Conservation (phyloP, 2,329 filamentous ascomycete species). For the Epichloe coenophiala region DNA sequence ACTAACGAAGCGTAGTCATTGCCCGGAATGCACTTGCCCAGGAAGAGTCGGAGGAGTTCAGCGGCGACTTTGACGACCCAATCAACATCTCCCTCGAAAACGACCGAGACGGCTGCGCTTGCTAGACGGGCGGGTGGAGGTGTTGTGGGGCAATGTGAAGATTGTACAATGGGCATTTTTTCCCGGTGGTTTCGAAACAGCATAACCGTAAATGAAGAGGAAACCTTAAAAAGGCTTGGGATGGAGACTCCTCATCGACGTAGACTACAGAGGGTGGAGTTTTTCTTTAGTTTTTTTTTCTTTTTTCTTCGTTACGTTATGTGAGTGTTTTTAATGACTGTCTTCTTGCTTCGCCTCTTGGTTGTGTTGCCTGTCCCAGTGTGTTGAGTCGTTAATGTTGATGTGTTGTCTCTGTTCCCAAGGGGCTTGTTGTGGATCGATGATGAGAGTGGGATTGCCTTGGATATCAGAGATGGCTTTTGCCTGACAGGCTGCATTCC, state of each 20-base stretch:
- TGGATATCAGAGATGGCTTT: too few relatives aligned
- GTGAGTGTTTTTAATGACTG: conserved; percentile 3
- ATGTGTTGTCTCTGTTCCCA: too few relatives aligned
- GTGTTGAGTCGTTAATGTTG: neutral
- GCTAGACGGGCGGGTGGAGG: conserved; percentile 36
- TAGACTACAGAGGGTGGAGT: conserved; percentile 8
- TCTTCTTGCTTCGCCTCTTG: neutral
- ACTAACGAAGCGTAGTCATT: conserved; percentile 51
- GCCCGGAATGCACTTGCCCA: conserved; percentile 93
- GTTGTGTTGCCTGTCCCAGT: neutral
- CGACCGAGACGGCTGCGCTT: conserved; percentile 84
- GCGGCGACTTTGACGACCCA: conserved; percentile 90
- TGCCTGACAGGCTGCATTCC: too few relatives aligned
- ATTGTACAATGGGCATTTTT: neutral
- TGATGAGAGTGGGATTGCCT: too few relatives aligned
- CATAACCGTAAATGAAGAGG: conserved; percentile 7
- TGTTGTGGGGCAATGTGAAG: neutral
- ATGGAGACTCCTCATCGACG: conserved; percentile 2
- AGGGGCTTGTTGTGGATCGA: too few relatives aligned
- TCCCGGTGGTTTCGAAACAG: neutral
- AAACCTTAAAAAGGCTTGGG: neutral
- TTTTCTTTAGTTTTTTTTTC: too few relatives aligned
- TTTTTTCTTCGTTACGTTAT: conserved; percentile 4
- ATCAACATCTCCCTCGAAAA: conserved; percentile 97
- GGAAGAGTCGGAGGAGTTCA: conserved; percentile 96